Conservation (phyloP, 1,139 yeast genomes). For the Hyphopichia khmerensis region DNA sequence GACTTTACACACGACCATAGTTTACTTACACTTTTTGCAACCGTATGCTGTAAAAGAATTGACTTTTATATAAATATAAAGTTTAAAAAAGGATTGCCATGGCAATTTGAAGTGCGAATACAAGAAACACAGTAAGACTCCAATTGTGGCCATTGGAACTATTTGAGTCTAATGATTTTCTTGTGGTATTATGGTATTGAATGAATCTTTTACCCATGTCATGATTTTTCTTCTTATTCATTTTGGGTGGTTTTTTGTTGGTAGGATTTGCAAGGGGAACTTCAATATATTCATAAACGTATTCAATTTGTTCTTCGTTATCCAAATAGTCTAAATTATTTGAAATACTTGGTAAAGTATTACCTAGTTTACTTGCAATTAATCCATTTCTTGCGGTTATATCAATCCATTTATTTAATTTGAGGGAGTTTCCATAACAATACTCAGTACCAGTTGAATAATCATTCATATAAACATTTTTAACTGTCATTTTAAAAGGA, state of each 20-base stretch:
- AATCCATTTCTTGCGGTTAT: slow-evolving; percentile 12
- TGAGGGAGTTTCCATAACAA: slow-evolving; percentile 23
- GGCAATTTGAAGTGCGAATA: neutral
- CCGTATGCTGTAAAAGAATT: too few species aligned
- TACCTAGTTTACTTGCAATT: neutral
- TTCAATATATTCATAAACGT: slow-evolving; percentile 3
- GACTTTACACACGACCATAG: neutral
- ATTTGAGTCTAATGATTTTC: neutral
- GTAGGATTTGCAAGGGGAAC: neutral
- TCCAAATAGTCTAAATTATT: neutral
- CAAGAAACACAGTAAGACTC: neutral
- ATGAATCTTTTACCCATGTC: slow-evolving; percentile 5
- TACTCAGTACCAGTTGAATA: slow-evolving; percentile 32
- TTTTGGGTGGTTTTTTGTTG: too few species aligned
- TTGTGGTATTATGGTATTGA: slow-evolving; percentile 4
- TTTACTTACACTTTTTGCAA: neutral
- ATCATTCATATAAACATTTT: slow-evolving; percentile 28
- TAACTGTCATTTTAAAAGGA: slow-evolving; percentile 37
- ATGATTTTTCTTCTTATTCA: neutral
- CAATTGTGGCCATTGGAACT: neutral
- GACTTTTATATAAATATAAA: too few species aligned
- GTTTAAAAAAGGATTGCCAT: neutral
- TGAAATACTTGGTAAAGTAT: neutral
- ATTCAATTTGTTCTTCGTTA: slow-evolving; percentile 1
- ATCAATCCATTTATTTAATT: slow-evolving; percentile 13